phyloP scores from a whole-genome alignment of 345 rosid genomes.

The Sisymbrium altissimum region DNA sequence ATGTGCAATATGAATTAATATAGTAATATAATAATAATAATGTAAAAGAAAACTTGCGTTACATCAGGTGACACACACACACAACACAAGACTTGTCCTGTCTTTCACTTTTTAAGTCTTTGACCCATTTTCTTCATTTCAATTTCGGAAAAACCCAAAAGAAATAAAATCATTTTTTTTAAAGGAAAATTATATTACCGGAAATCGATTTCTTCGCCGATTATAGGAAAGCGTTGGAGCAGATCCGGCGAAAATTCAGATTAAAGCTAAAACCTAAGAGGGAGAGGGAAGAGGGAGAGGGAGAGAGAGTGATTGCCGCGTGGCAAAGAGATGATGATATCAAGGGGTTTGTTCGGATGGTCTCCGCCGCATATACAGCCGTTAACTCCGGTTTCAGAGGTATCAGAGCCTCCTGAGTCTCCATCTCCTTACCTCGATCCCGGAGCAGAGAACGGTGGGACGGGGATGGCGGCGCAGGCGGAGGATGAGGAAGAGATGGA shows the following conservation, averaged over 20 bases:
- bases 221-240: conserved; percentile 29
- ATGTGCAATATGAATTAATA: background rate
- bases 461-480: conserved; percentile 50
- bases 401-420: conserved; percentile 99
- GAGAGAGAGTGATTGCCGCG: background rate
- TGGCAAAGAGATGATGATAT: conserved; percentile 60
- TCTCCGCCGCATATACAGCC: conserved; percentile 99
- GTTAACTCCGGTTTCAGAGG: conserved; percentile 95
- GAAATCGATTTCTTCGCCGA: conserved; percentile 24
- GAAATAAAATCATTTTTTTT: background rate
- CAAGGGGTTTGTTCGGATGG: conserved; percentile 97
- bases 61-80: conserved; percentile 27
- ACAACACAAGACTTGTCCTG: conserved; percentile 24
- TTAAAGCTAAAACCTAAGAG: background rate
- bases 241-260: conserved; percentile 48
- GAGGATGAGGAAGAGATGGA: conserved; percentile 88
- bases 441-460: conserved; percentile 63
- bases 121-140: conserved; percentile 15
- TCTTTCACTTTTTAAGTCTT: conserved; percentile 20
- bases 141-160: background rate
- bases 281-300: no score
- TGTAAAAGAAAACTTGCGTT: background rate
- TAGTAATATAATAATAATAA: background rate
- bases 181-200: background rate
- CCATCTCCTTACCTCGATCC: conserved; percentile 90